Base-by-base conservation (phyloP, 2,329 filamentous ascomycete genomes). In the Ascochyta pisi region DNA sequence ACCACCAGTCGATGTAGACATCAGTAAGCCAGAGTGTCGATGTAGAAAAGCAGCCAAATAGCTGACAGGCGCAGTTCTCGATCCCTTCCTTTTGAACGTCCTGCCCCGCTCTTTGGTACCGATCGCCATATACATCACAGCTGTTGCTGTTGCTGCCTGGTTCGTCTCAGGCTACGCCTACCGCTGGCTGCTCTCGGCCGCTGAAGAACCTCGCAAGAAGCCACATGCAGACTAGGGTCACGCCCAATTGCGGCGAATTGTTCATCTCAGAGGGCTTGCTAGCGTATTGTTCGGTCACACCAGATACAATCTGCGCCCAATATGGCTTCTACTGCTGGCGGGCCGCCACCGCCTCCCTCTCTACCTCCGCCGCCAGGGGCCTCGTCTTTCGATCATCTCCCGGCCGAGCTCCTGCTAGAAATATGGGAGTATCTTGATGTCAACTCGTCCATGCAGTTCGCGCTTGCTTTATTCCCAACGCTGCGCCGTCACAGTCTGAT, bases 21-120 rank as follows among this genome's bases (percentile, higher is more conserved):
- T 89, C 53, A 87, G 79, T 81, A 69, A 54, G 77, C 57, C 13
- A n/a, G 19, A 40, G 9, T 38, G 19, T 6, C 22, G 12, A 13
- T n/a, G 6, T 35, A 4, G 3, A 6, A 5, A 10, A 12, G 31
- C 15, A 31, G 10, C 12, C 12, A 24, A 19, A 24, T 39, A 26
- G 50, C 62, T 73, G 57, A 70, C 61, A 23, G 19, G 4, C 27
- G 16, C 16, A 74, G 90, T 97, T 67, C 84, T 99, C 23, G 95
- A 98, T 74, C 92, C 92, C 0, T 98, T 89, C 70, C 58, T 96
- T 37, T 77, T 88, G 68, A 95, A 96, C 78, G 70, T 92, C 15
- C 82, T 98, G 48, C 95, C 95, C 12, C 82, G 81, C 47, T 96
- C 92, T 4, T 79, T 98, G 15, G 68, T 89, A 22, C 87, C 90